These are phyloP conservation scores for Sordariomycetes sp. DNA, from an alignment of 2,329 filamentous ascomycete species.

Conservation along the genomic window DNA sequence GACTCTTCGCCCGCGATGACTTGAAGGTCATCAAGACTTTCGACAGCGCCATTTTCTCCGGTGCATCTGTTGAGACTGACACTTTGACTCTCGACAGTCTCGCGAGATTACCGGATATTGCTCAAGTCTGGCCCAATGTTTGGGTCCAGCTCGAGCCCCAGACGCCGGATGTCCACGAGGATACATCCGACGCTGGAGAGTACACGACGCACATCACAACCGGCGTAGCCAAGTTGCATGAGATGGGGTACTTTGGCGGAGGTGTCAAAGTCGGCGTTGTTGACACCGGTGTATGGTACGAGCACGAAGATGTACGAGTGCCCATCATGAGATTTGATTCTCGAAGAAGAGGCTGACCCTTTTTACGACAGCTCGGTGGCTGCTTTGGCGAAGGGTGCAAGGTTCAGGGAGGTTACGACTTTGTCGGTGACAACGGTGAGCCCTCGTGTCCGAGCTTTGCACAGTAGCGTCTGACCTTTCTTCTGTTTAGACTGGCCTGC, in stretches of 20 bases:
- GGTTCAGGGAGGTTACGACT: constrained; percentile 46
- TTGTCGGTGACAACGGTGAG: constrained; percentile 40
- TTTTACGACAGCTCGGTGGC: constrained; percentile 30
- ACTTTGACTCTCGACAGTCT: not conserved
- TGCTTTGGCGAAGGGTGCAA: constrained; percentile 53
- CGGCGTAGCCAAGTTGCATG: constrained; percentile 43
- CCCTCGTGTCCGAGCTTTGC: not conserved
- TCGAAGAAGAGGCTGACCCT: constrained; percentile 49
- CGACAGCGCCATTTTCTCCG: not conserved
- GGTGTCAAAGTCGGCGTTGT: constrained; percentile 44
- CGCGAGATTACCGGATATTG: not conserved
- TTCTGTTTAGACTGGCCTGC: constrained; percentile 26
- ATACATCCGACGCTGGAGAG: not conserved
- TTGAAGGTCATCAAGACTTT: not conserved
- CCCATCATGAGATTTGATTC: constrained; percentile 21
- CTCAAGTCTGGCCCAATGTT: not conserved
- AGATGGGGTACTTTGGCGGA: constrained; percentile 36
- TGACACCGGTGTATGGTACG: constrained; percentile 33
- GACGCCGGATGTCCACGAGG: not conserved
- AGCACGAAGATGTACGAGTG: not conserved
- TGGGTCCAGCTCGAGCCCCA: not conserved
- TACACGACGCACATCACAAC: constrained; percentile 45
- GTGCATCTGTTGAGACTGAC: not conserved
- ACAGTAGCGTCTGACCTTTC: not conserved
- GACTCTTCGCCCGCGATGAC: not conserved